Percentiles rank a stretch among this genome's conserved stretches.
phyloP scores from a whole-genome alignment of 2,329 filamentous ascomycete genomes.

The Penicillium sp. region DNA sequence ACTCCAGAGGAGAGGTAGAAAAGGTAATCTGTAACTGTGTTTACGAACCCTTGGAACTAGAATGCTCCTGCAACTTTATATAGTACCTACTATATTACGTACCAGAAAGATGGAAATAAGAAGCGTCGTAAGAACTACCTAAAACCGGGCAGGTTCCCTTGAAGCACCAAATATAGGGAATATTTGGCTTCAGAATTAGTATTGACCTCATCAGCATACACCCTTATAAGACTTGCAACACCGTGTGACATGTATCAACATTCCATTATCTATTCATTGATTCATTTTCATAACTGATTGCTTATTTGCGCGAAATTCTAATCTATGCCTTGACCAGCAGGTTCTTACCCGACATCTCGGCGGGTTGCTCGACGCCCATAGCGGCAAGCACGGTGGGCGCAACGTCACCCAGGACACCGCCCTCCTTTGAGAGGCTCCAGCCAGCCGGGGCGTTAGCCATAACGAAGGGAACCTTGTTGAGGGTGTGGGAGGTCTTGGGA shows the following conservation, averaged over 20 bases:
- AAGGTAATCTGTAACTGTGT: not conserved
- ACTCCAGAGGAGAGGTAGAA: not conserved
- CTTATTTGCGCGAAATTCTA: conserved; percentile 15
- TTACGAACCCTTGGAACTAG: not conserved
- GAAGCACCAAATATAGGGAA: no score
- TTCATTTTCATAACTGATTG: conserved; percentile 23
- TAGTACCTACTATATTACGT: no score
- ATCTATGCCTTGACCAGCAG: conserved; percentile 69
- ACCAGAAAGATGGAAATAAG: no score
- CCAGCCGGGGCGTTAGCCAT: conserved; percentile 95
- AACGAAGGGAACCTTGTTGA: conserved; percentile 95
- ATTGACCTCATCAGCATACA: no score
- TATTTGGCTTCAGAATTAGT: no score
- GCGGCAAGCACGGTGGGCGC: conserved; percentile 87
- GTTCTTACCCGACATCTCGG: conserved; percentile 87
- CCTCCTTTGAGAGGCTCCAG: conserved; percentile 79
- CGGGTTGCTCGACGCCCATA: conserved; percentile 88
- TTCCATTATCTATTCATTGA: conserved; percentile 22
- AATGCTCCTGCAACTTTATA: not conserved
- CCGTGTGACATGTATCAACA: conserved; percentile 19
- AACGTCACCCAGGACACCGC: conserved; percentile 93
- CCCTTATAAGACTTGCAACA: no score
- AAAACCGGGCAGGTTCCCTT: no score
- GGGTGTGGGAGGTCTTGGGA: conserved; percentile 97
- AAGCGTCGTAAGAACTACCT: no score